Conservation (phyloP, 2,329 filamentous ascomycete genomes). For the Aspergillus sp. region DNA sequence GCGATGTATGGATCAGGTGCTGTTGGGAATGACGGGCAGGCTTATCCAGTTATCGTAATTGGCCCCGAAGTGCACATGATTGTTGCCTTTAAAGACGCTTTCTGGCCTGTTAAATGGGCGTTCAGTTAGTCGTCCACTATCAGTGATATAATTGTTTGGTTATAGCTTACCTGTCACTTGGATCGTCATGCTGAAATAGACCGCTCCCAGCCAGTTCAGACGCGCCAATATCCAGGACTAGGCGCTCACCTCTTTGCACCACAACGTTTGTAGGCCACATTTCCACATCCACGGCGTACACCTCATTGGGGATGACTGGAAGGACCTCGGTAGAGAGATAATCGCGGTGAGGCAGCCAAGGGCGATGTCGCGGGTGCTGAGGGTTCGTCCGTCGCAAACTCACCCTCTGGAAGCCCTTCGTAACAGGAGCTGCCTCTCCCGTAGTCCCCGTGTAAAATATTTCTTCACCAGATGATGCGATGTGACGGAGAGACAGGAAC, state of each 20-base stretch:
- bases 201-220: too few species aligned
- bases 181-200: too few species aligned
- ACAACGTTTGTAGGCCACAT: slow-evolving; percentile 33
- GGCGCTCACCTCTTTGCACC: slow-evolving; percentile 15
- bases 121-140: too few species aligned
- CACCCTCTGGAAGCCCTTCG: slow-evolving; percentile 54
- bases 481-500: slow-evolving; percentile 54
- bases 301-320: slow-evolving; percentile 45
- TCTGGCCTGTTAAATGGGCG: too few species aligned
- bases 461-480: slow-evolving; percentile 47
- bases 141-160: too few species aligned
- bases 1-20: too few species aligned
- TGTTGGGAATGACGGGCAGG: too few species aligned
- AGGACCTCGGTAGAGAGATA: slow-evolving; percentile 39
- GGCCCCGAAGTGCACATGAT: too few species aligned
- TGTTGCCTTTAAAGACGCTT: too few species aligned
- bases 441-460: slow-evolving; percentile 54
- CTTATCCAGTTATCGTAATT: too few species aligned
- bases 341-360: slow-evolving; percentile 48
- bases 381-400: slow-evolving; percentile 48
- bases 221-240: slow-evolving; percentile 19
- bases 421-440: slow-evolving; percentile 51
- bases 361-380: slow-evolving; percentile 44
- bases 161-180: too few species aligned
- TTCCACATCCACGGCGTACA: slow-evolving; percentile 49